A percentile compares a stretch with the other conserved stretches of the same genome.
phyloP scores from a whole-genome alignment of 2,329 filamentous ascomycete species.

The Zopfia rhizophila region DNA sequence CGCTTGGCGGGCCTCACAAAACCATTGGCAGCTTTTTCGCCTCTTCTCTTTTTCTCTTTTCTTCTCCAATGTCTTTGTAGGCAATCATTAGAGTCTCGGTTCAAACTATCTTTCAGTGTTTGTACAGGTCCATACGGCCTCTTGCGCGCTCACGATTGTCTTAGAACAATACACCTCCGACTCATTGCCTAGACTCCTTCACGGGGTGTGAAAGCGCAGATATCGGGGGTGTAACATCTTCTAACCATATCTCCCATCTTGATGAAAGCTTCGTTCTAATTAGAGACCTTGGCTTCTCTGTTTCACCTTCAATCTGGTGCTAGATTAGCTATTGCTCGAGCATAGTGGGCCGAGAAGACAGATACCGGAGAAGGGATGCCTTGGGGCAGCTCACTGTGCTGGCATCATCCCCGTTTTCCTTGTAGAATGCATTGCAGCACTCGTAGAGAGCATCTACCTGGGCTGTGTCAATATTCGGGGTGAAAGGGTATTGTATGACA shows the following conservation, averaged over 20 bases:
- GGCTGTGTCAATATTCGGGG: slow-evolving; percentile 30
- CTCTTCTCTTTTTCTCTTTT: slow-evolving; percentile 58
- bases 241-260: no score
- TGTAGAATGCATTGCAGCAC: slow-evolving; percentile 91
- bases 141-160: slow-evolving; percentile 98
- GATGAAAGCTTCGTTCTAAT: no score
- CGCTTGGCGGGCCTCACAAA: slow-evolving; percentile 12
- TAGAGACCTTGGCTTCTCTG: slow-evolving; percentile 67
- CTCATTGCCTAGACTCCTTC: slow-evolving; percentile 64
- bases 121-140: slow-evolving; percentile 87
- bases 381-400: slow-evolving; percentile 87
- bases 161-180: slow-evolving; percentile 77
- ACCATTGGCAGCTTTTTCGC: slow-evolving; percentile 2
- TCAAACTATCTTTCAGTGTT: slow-evolving; percentile 83
- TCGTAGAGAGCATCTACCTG: slow-evolving; percentile 89
- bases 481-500: background rate
- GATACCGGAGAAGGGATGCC: slow-evolving; percentile 72
- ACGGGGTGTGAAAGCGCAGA: slow-evolving; percentile 54
- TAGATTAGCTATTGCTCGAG: slow-evolving; percentile 21
- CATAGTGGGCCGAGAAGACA: background rate
- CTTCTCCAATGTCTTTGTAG: slow-evolving; percentile 77
- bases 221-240: slow-evolving; percentile 53
- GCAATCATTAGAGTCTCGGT: slow-evolving; percentile 99
- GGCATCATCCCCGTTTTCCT: slow-evolving; percentile 78
- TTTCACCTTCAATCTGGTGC: slow-evolving; percentile 78